These are phyloP conservation scores for Ganoderma lingzhi DNA, from an alignment of 1,284 basidiomycete species.

Conservation along the genomic window DNA sequence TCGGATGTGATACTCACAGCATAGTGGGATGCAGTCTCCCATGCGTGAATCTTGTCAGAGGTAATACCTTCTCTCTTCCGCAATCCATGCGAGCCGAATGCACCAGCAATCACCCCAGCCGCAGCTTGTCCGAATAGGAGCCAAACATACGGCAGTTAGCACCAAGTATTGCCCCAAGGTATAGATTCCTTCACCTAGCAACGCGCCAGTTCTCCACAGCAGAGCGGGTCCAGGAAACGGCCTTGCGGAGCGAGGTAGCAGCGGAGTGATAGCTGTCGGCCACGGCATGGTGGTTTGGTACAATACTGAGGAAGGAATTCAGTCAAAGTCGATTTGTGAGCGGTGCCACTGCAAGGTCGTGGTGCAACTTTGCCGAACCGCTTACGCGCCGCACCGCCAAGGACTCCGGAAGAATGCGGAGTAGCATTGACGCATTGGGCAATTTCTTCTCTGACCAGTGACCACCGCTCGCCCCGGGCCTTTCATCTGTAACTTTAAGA, in stretches of 20 bases:
- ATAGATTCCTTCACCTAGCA: conserved; percentile 34
- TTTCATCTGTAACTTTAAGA: no score
- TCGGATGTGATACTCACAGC: conserved; percentile 51
- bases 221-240: conserved; percentile 30
- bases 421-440: conserved; percentile 4
- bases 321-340: not conserved
- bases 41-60: conserved; percentile 62
- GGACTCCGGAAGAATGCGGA: not conserved
- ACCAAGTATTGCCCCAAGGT: not conserved
- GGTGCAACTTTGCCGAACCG: not conserved
- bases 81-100: conserved; percentile 77
- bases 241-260: conserved; percentile 33
- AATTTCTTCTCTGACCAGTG: conserved; percentile 2
- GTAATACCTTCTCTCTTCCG: conserved; percentile 57
- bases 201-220: conserved; percentile 42
- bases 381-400: not conserved
- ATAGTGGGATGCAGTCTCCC: conserved; percentile 70
- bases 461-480: no score
- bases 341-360: not conserved
- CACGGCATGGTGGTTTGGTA: conserved; percentile 29
- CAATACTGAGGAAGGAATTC: not conserved
- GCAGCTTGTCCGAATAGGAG: conserved; percentile 49
- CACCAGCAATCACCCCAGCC: conserved; percentile 68
- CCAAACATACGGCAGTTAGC: conserved; percentile 6
- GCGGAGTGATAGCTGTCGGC: conserved; percentile 36